phyloP scores from a whole-genome alignment of 2,329 filamentous ascomycete species.

The Aspergillus jensenii region DNA sequence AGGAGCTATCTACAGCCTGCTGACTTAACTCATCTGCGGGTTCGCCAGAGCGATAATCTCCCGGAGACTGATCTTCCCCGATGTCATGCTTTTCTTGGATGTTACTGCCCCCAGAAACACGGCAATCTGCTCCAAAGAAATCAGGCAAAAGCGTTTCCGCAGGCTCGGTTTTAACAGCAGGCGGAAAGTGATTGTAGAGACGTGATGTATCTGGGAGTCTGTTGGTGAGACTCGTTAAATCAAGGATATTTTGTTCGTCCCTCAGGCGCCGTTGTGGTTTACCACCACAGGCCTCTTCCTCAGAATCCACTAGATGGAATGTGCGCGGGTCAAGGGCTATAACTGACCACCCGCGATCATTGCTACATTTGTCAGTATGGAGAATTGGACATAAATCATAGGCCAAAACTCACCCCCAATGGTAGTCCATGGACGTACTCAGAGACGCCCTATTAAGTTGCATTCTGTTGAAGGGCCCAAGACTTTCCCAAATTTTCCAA shows the following conservation, averaged over 20 bases:
- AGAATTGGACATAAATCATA: background rate
- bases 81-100: background rate
- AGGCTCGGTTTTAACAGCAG: slow-evolving; percentile 18
- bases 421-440: slow-evolving; percentile 22
- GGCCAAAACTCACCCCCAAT: slow-evolving; percentile 19
- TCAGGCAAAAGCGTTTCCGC: slow-evolving; percentile 26
- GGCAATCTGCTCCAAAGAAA: slow-evolving; percentile 29
- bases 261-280: slow-evolving; percentile 20
- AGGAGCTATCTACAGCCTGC: slow-evolving; percentile 21
- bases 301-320: slow-evolving; percentile 37
- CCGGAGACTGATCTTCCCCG: background rate
- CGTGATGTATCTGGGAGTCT: slow-evolving; percentile 29
- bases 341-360: slow-evolving; percentile 46
- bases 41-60: slow-evolving; percentile 10
- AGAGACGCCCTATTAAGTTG: slow-evolving; percentile 31
- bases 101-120: slow-evolving; percentile 13
- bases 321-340: slow-evolving; percentile 46
- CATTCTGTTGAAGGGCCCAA: slow-evolving; percentile 28
- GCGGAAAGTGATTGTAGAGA: slow-evolving; percentile 27
- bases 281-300: slow-evolving; percentile 44
- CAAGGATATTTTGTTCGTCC: slow-evolving; percentile 24
- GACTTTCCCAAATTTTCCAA: slow-evolving; percentile 50
- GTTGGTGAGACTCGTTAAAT: slow-evolving; percentile 29
- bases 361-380: slow-evolving; percentile 15
- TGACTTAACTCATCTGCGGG: slow-evolving; percentile 19